A percentile compares a stretch with the other conserved stretches of the same genome.
These are phyloP conservation scores for Phytophthora quininea DNA, from an alignment of 352 stramenopile genomes.

Conservation along the genomic window DNA sequence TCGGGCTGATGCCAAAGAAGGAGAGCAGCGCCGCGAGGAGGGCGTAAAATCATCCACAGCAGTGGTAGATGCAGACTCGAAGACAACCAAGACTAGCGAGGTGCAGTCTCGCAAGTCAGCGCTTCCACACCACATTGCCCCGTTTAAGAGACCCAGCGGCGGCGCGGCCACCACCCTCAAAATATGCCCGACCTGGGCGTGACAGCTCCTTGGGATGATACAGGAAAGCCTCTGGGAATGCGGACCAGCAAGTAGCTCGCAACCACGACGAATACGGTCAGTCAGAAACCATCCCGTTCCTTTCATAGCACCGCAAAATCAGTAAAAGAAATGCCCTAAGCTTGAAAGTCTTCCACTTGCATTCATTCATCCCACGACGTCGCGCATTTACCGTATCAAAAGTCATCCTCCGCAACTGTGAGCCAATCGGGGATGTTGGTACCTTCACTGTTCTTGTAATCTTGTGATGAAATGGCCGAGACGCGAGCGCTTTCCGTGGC, in stretches of 20 bases:
- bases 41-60: constrained; percentile 43
- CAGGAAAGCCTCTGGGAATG: constrained; percentile 67
- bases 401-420: constrained; percentile 52
- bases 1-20: constrained; percentile 59
- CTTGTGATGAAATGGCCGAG: constrained; percentile 52
- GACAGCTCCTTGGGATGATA: constrained; percentile 84
- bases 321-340: constrained; percentile 22
- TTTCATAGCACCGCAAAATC: constrained; percentile 24
- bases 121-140: constrained; percentile 81
- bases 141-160: constrained; percentile 63
- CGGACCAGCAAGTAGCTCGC: constrained; percentile 42
- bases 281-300: constrained; percentile 3
- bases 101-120: constrained; percentile 62
- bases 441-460: constrained; percentile 52
- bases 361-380: not conserved
- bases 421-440: constrained; percentile 66
- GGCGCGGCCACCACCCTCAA: constrained; percentile 50
- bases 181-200: constrained; percentile 73
- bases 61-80: constrained; percentile 43
- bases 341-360: not conserved
- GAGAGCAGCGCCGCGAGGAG: constrained; percentile 61
- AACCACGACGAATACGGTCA: constrained; percentile 3
- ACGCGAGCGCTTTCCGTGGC: constrained; percentile 55
- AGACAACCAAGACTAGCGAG: constrained; percentile 43
- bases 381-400: constrained; percentile 17